A percentile compares a stretch with the other conserved stretches of the same genome.
phyloP scores from a whole-genome alignment of 2,329 filamentous ascomycete genomes.

The Penicillium crustosum region DNA sequence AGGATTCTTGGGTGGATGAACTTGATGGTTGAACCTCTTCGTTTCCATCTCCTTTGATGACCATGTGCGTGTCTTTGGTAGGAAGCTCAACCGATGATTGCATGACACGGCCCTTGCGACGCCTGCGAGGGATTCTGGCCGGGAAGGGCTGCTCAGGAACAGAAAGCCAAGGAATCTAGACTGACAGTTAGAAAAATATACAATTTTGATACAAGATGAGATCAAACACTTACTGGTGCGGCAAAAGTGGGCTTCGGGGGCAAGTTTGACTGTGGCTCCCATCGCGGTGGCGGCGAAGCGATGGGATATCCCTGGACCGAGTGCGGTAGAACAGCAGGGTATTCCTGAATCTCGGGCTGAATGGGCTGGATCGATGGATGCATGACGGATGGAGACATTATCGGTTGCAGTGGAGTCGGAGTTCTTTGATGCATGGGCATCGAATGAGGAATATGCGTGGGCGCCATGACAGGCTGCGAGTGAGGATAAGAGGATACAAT shows the following conservation, averaged over 20 bases:
- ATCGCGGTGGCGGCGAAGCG: constrained; percentile 33
- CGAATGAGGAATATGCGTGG: constrained; percentile 38
- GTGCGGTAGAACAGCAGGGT: constrained; percentile 25
- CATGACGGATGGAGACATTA: constrained; percentile 37
- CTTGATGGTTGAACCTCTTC: constrained; percentile 23
- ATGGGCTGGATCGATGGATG: constrained; percentile 28
- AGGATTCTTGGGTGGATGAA: constrained; percentile 27
- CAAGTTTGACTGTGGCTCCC: constrained; percentile 25
- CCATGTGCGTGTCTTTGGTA: constrained; percentile 40
- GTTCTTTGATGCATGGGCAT: constrained; percentile 39
- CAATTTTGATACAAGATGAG: neutral
- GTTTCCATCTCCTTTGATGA: constrained; percentile 23
- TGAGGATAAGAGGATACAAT: constrained; percentile 47
- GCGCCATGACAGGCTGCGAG: constrained; percentile 42
- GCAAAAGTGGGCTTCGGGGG: constrained; percentile 44
- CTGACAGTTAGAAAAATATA: constrained; percentile 13
- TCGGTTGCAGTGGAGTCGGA: constrained; percentile 38
- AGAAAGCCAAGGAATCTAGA: constrained; percentile 61
- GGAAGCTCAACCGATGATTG: constrained; percentile 53
- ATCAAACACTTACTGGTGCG: constrained; percentile 45
- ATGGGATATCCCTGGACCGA: constrained; percentile 34
- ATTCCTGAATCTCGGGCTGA: constrained; percentile 34
- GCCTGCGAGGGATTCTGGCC: constrained; percentile 48
- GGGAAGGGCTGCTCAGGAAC: constrained; percentile 57
- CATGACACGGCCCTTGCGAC: constrained; percentile 43